Percentiles rank a stretch among this genome's conserved stretches.
phyloP scores from a whole-genome alignment of 805 yeast genomes.

The Lachancea mirantina region DNA sequence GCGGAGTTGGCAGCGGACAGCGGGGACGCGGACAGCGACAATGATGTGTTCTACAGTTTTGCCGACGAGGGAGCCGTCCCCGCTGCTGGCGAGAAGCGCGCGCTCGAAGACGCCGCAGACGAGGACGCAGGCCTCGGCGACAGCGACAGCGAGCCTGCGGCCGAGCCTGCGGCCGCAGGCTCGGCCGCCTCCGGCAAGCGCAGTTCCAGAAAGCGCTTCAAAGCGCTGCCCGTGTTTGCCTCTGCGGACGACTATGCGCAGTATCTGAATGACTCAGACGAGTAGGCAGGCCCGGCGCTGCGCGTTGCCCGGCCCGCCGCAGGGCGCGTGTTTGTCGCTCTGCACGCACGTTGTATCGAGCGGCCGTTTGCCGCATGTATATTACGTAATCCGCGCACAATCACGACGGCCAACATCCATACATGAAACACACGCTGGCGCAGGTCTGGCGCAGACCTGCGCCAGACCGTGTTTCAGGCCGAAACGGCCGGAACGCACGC shows the following conservation, averaged over 20 bases:
- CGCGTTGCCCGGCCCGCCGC: too few relatives aligned
- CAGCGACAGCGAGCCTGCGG: constrained; percentile 8
- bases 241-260: constrained; percentile 81
- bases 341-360: too few relatives aligned
- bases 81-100: constrained; percentile 27
- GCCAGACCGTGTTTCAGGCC: too few relatives aligned
- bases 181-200: constrained; percentile 12
- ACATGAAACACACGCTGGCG: too few relatives aligned
- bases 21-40: constrained; percentile 34
- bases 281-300: too few relatives aligned
- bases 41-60: constrained; percentile 25
- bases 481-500: too few relatives aligned
- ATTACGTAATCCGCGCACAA: too few relatives aligned
- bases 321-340: too few relatives aligned
- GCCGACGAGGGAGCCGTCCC: constrained; percentile 18
- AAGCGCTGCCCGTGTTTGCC: constrained; percentile 77
- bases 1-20: constrained; percentile 31
- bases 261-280: constrained; percentile 39
- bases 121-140: constrained; percentile 16
- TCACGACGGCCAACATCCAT: too few relatives aligned
- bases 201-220: constrained; percentile 24
- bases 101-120: constrained; percentile 23
- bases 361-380: too few relatives aligned
- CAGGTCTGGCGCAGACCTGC: too few relatives aligned
- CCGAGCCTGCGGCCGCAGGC: constrained; percentile 19